These are phyloP conservation scores for Ceratobasidium sp. DNA, from an alignment of 1,284 basidiomycete species.

Conservation along the genomic window DNA sequence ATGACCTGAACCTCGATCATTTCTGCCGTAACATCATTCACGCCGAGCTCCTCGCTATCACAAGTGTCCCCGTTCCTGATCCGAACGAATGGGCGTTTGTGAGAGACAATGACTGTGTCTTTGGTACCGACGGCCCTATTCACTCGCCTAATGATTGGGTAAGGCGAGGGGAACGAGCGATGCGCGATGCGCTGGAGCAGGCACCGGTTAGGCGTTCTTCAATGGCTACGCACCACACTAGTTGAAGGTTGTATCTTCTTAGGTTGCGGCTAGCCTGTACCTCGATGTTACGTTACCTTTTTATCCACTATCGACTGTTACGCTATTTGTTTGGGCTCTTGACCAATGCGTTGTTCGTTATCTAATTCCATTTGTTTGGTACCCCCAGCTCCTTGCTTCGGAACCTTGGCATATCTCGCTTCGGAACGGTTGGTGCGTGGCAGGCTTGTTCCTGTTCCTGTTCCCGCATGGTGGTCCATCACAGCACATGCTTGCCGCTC, in stretches of 20 bases:
- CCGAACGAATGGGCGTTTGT: slow-evolving; percentile 53
- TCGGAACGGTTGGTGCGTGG: background rate
- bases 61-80: slow-evolving; percentile 51
- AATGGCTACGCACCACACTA: background rate
- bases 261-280: slow-evolving; percentile 1
- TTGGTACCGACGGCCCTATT: slow-evolving; percentile 31
- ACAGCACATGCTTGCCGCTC: background rate
- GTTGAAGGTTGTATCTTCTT: background rate
- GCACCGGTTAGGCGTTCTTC: background rate
- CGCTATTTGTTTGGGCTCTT: slow-evolving; percentile 9
- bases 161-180: slow-evolving; percentile 32
- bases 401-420: slow-evolving; percentile 3
- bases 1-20: slow-evolving; percentile 50
- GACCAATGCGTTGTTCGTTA: background rate
- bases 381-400: background rate
- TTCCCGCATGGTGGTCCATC: background rate
- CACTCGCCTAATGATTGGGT: slow-evolving; percentile 45
- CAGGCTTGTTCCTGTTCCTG: background rate
- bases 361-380: background rate
- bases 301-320: slow-evolving; percentile 8
- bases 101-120: slow-evolving; percentile 48
- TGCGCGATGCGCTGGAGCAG: slow-evolving; percentile 30
- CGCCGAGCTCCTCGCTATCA: slow-evolving; percentile 55
- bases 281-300: background rate
- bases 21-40: slow-evolving; percentile 56